Conservation (phyloP, 805 yeast genomes). For the Teunomyces gatunensis region DNA sequence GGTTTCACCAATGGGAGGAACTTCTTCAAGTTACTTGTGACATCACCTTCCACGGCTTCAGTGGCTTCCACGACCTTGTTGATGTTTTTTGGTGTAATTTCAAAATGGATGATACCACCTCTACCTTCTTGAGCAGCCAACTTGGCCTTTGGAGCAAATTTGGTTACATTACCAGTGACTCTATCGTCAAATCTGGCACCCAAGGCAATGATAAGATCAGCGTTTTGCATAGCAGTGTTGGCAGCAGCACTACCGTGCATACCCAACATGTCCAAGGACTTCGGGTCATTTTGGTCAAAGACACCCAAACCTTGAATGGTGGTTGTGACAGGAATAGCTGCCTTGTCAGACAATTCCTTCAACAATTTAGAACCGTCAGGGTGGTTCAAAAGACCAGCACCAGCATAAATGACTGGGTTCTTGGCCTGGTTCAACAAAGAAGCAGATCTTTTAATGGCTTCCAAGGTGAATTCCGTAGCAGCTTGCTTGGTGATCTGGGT, state of each 20-base stretch:
- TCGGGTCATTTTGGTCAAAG: constrained; percentile 86
- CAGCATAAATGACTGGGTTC: constrained; percentile 86
- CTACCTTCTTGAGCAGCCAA: constrained; percentile 82
- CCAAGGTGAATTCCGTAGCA: constrained; percentile 69
- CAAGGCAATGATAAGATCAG: constrained; percentile 88
- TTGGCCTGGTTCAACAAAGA: constrained; percentile 76
- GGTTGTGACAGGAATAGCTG: constrained; percentile 93
- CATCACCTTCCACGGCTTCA: constrained; percentile 96
- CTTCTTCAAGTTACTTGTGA: constrained; percentile 67
- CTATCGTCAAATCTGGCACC: constrained; percentile 99
- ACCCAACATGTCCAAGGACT: constrained; percentile 93
- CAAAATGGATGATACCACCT: constrained; percentile 97
- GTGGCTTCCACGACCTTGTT: constrained; percentile 96
- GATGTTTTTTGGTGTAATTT: constrained; percentile 93
- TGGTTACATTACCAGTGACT: constrained; percentile 82
- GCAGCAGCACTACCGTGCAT: constrained; percentile 98
- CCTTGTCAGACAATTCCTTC: constrained; percentile 84
- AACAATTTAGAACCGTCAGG: constrained; percentile 77
- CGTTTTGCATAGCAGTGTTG: constrained; percentile 88
- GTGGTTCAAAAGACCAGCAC: constrained; percentile 82
- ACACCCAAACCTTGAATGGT: constrained; percentile 93
- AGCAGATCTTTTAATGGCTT: constrained; percentile 76
- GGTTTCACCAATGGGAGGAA: constrained; percentile 69
- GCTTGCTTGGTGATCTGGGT: constrained; percentile 67
- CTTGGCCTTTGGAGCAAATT: constrained; percentile 92